Evolutionary conservation across 495 filamentous ascomycete species (phyloP).

Genomic region (Aspergillus nanangensis): DNA sequence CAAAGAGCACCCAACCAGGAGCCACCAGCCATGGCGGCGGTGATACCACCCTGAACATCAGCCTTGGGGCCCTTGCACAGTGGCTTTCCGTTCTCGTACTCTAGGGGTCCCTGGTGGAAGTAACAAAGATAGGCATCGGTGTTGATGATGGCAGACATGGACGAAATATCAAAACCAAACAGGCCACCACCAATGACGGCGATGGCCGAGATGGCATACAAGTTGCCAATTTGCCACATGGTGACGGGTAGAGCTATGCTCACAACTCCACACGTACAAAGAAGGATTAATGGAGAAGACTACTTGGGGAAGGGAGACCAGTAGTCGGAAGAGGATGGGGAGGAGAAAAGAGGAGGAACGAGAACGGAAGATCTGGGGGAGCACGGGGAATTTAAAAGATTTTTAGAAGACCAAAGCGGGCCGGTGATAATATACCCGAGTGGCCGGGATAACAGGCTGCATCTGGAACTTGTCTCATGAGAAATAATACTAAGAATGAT

Average conservation of each 20-base stretch:
- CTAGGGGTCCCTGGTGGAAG: conserved; percentile 48
- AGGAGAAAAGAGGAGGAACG: conserved; percentile 4
- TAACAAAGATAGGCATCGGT: conserved; percentile 56
- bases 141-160: conserved; percentile 73
- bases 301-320: too few species aligned
- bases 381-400: conserved; percentile 3
- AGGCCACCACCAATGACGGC: conserved; percentile 74
- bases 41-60: conserved; percentile 55
- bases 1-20: conserved; percentile 69
- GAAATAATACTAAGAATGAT: too few species aligned
- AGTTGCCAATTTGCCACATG: conserved; percentile 49
- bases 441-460: not conserved
- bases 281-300: not conserved
- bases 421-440: conserved; percentile 7
- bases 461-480: too few species aligned
- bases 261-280: not conserved
- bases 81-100: conserved; percentile 17
- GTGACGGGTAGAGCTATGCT: not conserved
- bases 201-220: conserved; percentile 71
- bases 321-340: too few species aligned
- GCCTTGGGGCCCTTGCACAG: conserved; percentile 45
- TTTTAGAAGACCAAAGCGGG: not conserved
- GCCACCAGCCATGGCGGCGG: conserved; percentile 68
- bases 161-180: conserved; percentile 80
- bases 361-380: conserved; percentile 4